phyloP scores from a whole-genome alignment of 2,329 filamentous ascomycete genomes.

The Epichloe typhina region DNA sequence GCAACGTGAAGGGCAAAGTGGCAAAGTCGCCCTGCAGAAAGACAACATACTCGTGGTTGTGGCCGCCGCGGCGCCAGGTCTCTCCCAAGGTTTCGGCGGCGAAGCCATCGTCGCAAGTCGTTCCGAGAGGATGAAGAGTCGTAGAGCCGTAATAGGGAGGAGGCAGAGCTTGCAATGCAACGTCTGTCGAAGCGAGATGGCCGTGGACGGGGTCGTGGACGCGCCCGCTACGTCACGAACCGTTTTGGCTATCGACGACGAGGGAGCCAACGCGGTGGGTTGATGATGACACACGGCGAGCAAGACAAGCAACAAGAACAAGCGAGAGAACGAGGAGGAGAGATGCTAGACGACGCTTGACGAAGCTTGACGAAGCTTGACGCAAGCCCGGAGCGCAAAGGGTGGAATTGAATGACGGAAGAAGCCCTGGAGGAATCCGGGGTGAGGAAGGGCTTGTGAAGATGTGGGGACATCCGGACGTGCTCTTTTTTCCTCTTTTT shows the following conservation, averaged over 20 bases:
- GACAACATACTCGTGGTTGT: constrained; percentile 31
- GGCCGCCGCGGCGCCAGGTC: constrained; percentile 47
- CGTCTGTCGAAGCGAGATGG: neutral
- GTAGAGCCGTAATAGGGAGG: too few relatives aligned
- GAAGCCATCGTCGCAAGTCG: constrained; percentile 44
- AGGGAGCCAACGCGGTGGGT: neutral
- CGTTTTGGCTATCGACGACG: neutral
- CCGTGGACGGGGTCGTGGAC: neutral
- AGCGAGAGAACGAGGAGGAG: neutral
- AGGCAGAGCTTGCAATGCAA: neutral
- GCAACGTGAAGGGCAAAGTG: constrained; percentile 11
- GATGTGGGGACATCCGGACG: constrained; percentile 1
- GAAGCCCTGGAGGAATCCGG: neutral
- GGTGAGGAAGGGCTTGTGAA: neutral
- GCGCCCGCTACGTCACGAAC: constrained; percentile 3
- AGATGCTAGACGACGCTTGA: neutral
- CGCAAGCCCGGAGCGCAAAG: neutral
- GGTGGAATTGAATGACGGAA: neutral
- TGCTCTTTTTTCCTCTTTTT: neutral
- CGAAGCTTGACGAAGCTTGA: too few relatives aligned
- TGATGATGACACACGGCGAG: neutral
- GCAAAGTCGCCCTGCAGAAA: neutral
- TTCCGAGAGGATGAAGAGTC: neutral
- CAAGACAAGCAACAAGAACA: neutral
- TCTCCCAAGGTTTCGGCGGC: constrained; percentile 96